Base-by-base conservation (phyloP, 768 basidiomycete genomes). In the Mycena belliarum region DNA sequence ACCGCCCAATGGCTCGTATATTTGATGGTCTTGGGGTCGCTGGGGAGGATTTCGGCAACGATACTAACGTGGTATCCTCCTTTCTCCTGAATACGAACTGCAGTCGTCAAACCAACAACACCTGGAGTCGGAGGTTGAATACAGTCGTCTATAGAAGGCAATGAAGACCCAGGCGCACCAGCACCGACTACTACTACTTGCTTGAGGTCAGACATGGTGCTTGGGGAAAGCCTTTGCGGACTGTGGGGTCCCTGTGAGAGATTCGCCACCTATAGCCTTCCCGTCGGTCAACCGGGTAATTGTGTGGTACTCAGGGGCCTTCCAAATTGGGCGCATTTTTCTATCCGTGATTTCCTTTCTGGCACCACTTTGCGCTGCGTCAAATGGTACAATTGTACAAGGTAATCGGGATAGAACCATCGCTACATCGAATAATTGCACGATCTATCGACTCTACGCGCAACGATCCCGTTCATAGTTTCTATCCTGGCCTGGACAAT, bases 1-100 rank as follows among this genome's bases (percentile, higher is more conserved):
- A 90, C 91, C 35, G 91, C 91, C 91, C 91, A 93, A 32, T 82
- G 82, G 68, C 88, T 90, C 2, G 92, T 90, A 64, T 90, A 93
- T 51, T 79, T 78, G 67, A 88, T 85, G n/a, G 77, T 79, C 72
- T 86, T 87, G 1, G 83, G 79, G 69, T 93, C 92, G 37, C 78
- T 85, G 0, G 91, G 91, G 38, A 92, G 76, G 2, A 79, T 75
- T 49, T 91, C 88, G 0, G 91, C 87, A 12, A 93, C 71, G 49
- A 94, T 77, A 2, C 83, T 84, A 18, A 93, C 90, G 4, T 73
- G 71, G 65, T 88, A 87, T 6, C 73, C 76, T 10, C 82, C 82
- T 16, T 75, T 76, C 62, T 87, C 83, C 67, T 89, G 89, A 12
- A 91, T 74, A 63, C 78, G 83, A 32, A 92, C 63, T 0, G 90